phyloP scores from a whole-genome alignment of 2,329 filamentous ascomycete species.

The Penicillium vulpinum region DNA sequence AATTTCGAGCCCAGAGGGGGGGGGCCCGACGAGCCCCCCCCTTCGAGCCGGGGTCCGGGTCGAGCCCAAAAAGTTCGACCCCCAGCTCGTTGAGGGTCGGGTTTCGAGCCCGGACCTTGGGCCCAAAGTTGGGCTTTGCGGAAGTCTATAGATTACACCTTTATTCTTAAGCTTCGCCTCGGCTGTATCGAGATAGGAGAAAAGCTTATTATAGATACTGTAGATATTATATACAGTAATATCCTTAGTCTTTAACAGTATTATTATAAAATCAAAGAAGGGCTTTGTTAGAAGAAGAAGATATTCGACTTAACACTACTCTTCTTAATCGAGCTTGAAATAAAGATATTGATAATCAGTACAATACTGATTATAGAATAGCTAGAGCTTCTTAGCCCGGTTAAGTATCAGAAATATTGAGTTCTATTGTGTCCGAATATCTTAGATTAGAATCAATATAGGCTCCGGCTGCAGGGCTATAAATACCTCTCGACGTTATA shows the following conservation, averaged over 20 bases:
- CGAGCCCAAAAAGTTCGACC: no score
- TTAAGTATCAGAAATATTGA: background rate
- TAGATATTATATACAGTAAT: background rate
- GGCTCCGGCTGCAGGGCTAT: background rate
- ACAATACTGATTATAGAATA: background rate
- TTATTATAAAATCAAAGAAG: background rate
- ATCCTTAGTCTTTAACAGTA: background rate
- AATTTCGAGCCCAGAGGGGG: background rate
- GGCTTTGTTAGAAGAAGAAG: slow-evolving; percentile 5
- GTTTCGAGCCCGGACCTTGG: no score
- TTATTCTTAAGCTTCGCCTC: background rate
- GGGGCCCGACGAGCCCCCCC: no score
- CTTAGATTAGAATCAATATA: background rate
- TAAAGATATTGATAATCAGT: background rate
- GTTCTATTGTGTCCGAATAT: background rate
- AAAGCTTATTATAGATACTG: slow-evolving; percentile 4
- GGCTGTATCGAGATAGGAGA: background rate
- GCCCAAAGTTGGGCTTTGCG: no score
- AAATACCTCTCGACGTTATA: background rate
- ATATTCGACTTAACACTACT: slow-evolving; percentile 10
- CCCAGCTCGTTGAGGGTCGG: no score
- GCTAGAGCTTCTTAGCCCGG: background rate
- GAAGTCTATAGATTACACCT: background rate
- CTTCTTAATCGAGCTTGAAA: background rate
- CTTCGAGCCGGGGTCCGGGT: no score